phyloP scores from a whole-genome alignment of 1,284 basidiomycete species.

The Sporisorium sorghi region DNA sequence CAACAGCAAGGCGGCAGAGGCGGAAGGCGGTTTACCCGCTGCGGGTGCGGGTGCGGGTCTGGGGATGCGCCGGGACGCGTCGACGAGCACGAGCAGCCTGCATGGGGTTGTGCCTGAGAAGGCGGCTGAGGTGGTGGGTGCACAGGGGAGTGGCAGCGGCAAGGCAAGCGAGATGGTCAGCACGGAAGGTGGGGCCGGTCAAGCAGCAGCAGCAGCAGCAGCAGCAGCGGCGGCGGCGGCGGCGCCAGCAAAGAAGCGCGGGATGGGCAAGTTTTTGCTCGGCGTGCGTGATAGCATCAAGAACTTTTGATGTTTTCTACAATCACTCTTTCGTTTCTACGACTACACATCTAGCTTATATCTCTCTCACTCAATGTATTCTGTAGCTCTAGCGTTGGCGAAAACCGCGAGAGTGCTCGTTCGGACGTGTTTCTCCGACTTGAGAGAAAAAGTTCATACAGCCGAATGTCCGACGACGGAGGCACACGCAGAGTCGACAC shows the following conservation, averaged over 20 bases:
- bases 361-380: slow-evolving; percentile 1
- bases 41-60: slow-evolving; percentile 1
- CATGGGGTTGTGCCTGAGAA: slow-evolving; percentile 9
- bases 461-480: slow-evolving; percentile 5
- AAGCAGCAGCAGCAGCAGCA: neutral
- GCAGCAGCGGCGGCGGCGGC: slow-evolving; percentile 8
- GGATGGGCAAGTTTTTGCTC: slow-evolving; percentile 48
- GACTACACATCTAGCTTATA: neutral
- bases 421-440: slow-evolving; percentile 3
- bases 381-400: too few species aligned
- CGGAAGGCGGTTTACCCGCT: neutral
- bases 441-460: too few species aligned
- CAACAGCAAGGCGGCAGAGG: slow-evolving; percentile 10
- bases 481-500: neutral
- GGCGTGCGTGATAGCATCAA: slow-evolving; percentile 51
- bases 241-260: slow-evolving; percentile 30
- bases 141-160: slow-evolving; percentile 16
- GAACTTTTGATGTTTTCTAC: slow-evolving; percentile 28
- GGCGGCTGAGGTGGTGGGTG: neutral
- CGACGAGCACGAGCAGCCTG: slow-evolving; percentile 40
- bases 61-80: slow-evolving; percentile 34
- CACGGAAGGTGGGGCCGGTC: neutral
- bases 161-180: slow-evolving; percentile 2
- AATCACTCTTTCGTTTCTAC: neutral
- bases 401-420: too few species aligned